These are phyloP conservation scores for Vigna reflexopilosa DNA, from an alignment of 306 rosid species.

Conservation along the genomic window DNA sequence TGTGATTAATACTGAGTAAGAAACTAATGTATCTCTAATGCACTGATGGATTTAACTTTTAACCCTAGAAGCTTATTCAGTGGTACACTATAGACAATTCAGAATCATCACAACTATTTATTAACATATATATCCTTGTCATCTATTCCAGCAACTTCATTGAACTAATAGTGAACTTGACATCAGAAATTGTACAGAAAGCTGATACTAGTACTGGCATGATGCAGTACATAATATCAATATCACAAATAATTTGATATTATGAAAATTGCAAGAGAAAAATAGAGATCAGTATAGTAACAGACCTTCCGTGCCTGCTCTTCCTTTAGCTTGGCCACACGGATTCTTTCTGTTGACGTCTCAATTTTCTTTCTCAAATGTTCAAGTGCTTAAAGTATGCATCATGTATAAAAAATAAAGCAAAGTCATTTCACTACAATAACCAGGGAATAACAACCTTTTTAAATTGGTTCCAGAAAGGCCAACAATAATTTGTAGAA, in stretches of 20 bases:
- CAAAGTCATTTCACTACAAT: slow-evolving; percentile 46
- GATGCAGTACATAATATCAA: slow-evolving; percentile 8
- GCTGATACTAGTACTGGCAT: slow-evolving; percentile 18
- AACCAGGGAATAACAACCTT: slow-evolving; percentile 29
- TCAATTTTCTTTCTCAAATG: slow-evolving; percentile 93
- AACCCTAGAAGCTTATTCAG: slow-evolving; percentile 23
- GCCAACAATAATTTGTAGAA: slow-evolving; percentile 44
- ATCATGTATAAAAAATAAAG: slow-evolving; percentile 40
- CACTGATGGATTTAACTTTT: slow-evolving; percentile 13
- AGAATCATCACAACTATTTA: slow-evolving; percentile 16
- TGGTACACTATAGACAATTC: slow-evolving; percentile 37
- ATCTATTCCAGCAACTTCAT: slow-evolving; percentile 23
- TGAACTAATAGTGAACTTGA: slow-evolving; percentile 13
- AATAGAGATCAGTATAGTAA: slow-evolving; percentile 35
- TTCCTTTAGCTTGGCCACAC: slow-evolving; percentile 80
- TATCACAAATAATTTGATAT: slow-evolving; percentile 23
- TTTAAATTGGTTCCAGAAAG: slow-evolving; percentile 9
- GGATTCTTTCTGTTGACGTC: slow-evolving; percentile 74
- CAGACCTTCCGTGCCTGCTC: slow-evolving; percentile 76
- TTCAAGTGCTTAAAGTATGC: slow-evolving; percentile 76
- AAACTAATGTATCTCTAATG: slow-evolving; percentile 18
- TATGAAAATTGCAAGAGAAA: slow-evolving; percentile 33
- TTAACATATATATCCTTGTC: slow-evolving; percentile 5
- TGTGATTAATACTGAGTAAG: slow-evolving; percentile 14
- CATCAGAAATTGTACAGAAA: slow-evolving; percentile 25